phyloP scores from a whole-genome alignment of 1,284 basidiomycete species.

The Apiotrichum domesticum region DNA sequence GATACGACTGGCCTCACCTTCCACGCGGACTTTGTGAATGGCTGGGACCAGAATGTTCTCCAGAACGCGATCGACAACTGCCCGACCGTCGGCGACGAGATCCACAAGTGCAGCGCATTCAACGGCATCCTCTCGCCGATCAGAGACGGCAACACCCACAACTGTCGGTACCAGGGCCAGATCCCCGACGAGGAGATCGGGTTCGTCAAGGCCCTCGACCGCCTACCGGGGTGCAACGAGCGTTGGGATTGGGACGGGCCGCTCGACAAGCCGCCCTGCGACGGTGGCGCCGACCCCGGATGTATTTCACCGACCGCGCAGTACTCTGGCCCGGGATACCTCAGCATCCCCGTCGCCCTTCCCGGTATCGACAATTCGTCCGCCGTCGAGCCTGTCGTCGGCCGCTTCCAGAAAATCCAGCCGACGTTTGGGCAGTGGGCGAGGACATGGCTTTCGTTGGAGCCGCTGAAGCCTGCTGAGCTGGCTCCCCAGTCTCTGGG shows the following conservation, averaged over 20 bases:
- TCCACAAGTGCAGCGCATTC: background rate
- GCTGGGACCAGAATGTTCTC: slow-evolving; percentile 42
- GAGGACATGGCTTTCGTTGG: too few species aligned
- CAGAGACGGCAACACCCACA: background rate
- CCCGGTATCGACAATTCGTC: background rate
- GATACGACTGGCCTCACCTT: slow-evolving; percentile 45
- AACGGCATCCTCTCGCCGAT: background rate
- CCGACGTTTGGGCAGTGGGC: too few species aligned
- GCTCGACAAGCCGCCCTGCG: slow-evolving; percentile 4
- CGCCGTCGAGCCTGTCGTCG: background rate
- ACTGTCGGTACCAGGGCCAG: slow-evolving; percentile 10
- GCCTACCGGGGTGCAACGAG: slow-evolving; percentile 14
- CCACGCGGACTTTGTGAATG: slow-evolving; percentile 47
- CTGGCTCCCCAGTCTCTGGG: too few species aligned
- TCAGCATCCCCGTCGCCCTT: background rate
- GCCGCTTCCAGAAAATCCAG: background rate
- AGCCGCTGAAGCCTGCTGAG: too few species aligned
- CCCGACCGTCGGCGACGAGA: slow-evolving; percentile 12
- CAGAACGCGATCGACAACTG: slow-evolving; percentile 42
- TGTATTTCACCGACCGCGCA: slow-evolving; percentile 3
- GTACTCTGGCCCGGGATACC: background rate
- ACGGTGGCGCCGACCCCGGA: slow-evolving; percentile 4
- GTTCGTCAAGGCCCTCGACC: slow-evolving; percentile 1
- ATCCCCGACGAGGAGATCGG: slow-evolving; percentile 15
- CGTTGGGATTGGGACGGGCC: slow-evolving; percentile 7